Base-by-base conservation (phyloP, 2,329 filamentous ascomycete species). In the Colletotrichum lentis region DNA sequence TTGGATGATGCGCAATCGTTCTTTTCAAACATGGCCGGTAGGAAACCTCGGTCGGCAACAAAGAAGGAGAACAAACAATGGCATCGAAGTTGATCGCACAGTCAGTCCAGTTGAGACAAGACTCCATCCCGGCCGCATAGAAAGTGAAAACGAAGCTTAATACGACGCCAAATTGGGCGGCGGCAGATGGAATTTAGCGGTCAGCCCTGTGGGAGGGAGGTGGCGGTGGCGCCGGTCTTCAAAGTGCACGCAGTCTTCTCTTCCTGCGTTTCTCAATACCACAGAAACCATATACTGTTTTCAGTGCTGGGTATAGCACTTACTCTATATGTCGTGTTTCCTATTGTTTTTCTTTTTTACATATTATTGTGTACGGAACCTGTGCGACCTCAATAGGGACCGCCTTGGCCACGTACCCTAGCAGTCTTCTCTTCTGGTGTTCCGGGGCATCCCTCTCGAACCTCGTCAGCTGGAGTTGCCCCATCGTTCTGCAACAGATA, bases 401-500 rank as follows among this genome's bases (percentile, higher is more conserved):
- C n/a, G n/a, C n/a, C n/a, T n/a, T n/a, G n/a, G n/a, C n/a, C n/a
- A n/a, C n/a, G n/a, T n/a, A n/a, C n/a, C n/a, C n/a, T n/a, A 18
- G n/a, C 31, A 35, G 31, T 35, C 7, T 35, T 35, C 31, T 24
- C 27, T 22, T 16, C n/a, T 22, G 16, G 22, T 39, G 55, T 16
- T 39, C 20, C 31, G 47, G 18, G 31, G 20, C 18, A 20, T 22
- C 47, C 47, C 16, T 44, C 35, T 62, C 27, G 31, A 58, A 24
- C 54, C 47, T 66, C 43, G 49, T 56, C 49, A 60, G 62, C 43
- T 56, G 66, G 24, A 52, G 50, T 41, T 41, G 54, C 55, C 50
- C 66, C 66, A 68, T 57, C 53, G 46, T 68, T 68, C 66, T 68
- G 66, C 66, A 65, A 68, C 66, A 68, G 54, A 65, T 55, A 52